These are phyloP conservation scores for Trichoderma atroviride DNA, from an alignment of 2,329 filamentous ascomycete species.

Conservation along the genomic window DNA sequence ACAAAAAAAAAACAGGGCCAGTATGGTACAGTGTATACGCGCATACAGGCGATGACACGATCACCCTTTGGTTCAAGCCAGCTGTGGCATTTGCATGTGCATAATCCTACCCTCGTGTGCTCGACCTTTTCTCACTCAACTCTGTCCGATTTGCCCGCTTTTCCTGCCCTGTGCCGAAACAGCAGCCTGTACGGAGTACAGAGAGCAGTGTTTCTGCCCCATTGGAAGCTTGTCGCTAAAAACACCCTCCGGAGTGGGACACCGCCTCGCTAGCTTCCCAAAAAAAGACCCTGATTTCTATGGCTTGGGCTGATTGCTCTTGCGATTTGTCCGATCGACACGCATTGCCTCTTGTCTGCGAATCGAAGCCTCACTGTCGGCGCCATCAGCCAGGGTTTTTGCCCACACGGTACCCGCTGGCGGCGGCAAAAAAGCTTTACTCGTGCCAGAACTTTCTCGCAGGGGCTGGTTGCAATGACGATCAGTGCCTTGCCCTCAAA, in stretches of 20 bases:
- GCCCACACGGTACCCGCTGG: background rate
- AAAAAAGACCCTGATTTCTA: conserved; percentile 21
- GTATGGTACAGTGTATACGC: background rate
- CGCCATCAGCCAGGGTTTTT: conserved; percentile 10
- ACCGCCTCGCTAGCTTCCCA: background rate
- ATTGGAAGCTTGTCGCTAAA: conserved; percentile 3
- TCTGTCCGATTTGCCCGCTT: background rate
- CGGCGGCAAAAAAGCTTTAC: background rate
- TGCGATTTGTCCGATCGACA: conserved; percentile 25
- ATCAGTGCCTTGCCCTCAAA: background rate
- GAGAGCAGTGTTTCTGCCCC: background rate
- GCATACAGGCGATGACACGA: background rate
- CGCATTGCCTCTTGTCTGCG: background rate
- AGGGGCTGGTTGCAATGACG: background rate
- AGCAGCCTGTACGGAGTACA: background rate
- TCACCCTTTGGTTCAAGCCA: background rate
- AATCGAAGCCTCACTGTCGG: conserved; percentile 21
- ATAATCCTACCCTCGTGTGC: background rate
- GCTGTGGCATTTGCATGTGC: background rate
- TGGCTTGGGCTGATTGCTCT: conserved; percentile 22
- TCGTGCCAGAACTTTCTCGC: background rate
- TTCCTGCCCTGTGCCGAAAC: background rate
- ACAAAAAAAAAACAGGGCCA: background rate
- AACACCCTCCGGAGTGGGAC: conserved; percentile 9
- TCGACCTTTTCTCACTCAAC: too few species aligned